Evolutionary conservation across 208 protist species (phyloP), one percentile per base, ranked within the genome.

Genomic region (Lotmaria passim): DNA sequence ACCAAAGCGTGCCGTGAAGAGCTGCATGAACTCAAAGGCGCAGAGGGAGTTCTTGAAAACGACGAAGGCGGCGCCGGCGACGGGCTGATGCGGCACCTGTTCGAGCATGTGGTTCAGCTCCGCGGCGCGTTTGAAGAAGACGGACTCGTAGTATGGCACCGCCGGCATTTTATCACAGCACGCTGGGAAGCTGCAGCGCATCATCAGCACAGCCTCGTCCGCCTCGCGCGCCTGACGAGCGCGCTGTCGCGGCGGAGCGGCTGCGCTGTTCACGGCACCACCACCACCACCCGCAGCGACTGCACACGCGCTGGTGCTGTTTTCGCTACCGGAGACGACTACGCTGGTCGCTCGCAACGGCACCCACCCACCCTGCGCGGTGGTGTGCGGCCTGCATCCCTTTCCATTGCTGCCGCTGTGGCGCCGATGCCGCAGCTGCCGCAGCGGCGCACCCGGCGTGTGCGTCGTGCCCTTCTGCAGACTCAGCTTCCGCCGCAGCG

Each of bases 21-120:
- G 67, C 62, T 89, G 83, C 19, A 85, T 65, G 76, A 94, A 93
- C 65, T 93, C 84, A 69, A 87, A 89, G 6, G 91, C 88, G 23
- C 67, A 62, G 62, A 83, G 83, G 21, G 79, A 52, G 71, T 90
- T 71, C 11, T 41, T 73, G 83, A 96, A 96, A 8, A 92, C 57
- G 60, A 96, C 78, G 73, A 91, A 93, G 19, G 82, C 85, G 24
- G 75, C 73, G 1, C 83, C 81, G 44, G 77, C 73, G 15, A 51
- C 64, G 33, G 56, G 62, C 33, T 83, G 78, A 26, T 55, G 61
- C 31, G 81, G 67, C 41, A 90, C 82, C 46, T 69, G 43, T 44
- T 73, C 65, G 51, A 96, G 75, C 23, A 62, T 60, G 4, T 44
- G 34, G 75, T 93, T 91, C 41, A 96, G 68, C 19, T 78, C 26